Percentiles rank a stretch among this genome's conserved stretches.
phyloP scores from a whole-genome alignment of 2,329 filamentous ascomycete species.

The Colletotrichum cordylinicola region DNA sequence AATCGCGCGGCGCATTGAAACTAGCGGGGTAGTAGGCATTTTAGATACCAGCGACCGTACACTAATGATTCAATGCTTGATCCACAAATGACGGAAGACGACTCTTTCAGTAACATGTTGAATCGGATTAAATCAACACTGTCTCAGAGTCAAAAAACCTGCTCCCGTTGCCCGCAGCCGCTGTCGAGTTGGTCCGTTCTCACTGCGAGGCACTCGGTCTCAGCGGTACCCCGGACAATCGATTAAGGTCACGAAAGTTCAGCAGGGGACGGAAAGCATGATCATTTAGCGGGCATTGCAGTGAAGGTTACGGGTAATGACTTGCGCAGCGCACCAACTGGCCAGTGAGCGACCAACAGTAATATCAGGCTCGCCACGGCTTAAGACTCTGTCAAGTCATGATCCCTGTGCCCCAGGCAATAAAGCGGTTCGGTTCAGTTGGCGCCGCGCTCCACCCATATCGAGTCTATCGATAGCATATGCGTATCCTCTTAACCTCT shows the following conservation, averaged over 20 bases:
- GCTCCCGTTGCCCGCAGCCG: neutral
- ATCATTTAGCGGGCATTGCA: neutral
- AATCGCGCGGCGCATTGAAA: neutral
- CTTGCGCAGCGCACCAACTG: neutral
- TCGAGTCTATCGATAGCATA: neutral
- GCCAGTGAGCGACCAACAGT: neutral
- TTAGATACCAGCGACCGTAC: neutral
- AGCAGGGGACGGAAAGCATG: neutral
- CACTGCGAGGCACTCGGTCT: neutral
- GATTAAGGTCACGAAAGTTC: neutral
- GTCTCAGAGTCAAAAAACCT: neutral
- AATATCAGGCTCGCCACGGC: neutral
- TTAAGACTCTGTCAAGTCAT: neutral
- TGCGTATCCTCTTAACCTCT: neutral
- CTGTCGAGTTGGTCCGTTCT: neutral
- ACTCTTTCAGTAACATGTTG: neutral
- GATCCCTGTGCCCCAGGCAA: neutral
- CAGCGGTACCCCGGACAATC: constrained; percentile 4
- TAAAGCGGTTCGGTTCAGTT: neutral
- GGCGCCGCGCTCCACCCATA: neutral
- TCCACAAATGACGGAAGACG: neutral
- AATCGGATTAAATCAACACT: neutral
- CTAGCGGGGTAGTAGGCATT: neutral
- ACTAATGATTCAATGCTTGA: neutral
- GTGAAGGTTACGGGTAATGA: neutral